Conservation (phyloP, 1,284 basidiomycete species). For the Sporisorium reilianum region DNA sequence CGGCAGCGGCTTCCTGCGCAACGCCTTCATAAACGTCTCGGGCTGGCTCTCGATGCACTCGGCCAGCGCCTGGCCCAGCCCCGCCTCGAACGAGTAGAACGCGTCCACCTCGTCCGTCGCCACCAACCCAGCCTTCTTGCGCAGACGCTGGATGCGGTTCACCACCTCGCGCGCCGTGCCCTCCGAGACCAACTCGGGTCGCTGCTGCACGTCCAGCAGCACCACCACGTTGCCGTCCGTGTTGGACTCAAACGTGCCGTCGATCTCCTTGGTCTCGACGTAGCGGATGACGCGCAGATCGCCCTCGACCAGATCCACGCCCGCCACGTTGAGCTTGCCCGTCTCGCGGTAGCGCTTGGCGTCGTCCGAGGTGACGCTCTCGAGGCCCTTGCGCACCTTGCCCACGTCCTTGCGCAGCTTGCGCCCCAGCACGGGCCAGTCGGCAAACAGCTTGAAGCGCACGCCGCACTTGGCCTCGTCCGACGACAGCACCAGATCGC, state of each 20-base stretch:
- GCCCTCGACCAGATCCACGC: conserved; percentile 87
- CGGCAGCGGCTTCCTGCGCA: conserved; percentile 73
- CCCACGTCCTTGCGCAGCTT: conserved; percentile 94
- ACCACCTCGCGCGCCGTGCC: conserved; percentile 90
- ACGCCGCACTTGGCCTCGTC: conserved; percentile 89
- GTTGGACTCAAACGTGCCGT: conserved; percentile 80
- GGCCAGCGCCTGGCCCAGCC: conserved; percentile 75
- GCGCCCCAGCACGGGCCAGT: conserved; percentile 93
- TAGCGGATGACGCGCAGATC: conserved; percentile 92
- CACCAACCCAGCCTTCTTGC: conserved; percentile 94
- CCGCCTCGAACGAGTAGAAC: conserved; percentile 85
- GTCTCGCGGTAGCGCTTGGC: conserved; percentile 83
- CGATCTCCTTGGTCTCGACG: conserved; percentile 76
- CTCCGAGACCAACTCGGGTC: conserved; percentile 87
- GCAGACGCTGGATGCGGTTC: conserved; percentile 93
- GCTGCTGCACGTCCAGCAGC: conserved; percentile 86
- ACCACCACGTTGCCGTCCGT: conserved; percentile 96
- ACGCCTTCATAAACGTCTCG: conserved; percentile 81
- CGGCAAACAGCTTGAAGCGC: conserved; percentile 89
- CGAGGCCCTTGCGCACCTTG: conserved; percentile 89
- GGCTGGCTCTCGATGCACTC: conserved; percentile 79
- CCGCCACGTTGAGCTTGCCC: conserved; percentile 86
- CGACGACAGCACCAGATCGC: conserved; percentile 86
- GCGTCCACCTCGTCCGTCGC: conserved; percentile 94
- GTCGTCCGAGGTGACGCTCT: conserved; percentile 82